Base-by-base conservation (phyloP, 108 stramenopile species). In the Pelagomonas calceolata region DNA sequence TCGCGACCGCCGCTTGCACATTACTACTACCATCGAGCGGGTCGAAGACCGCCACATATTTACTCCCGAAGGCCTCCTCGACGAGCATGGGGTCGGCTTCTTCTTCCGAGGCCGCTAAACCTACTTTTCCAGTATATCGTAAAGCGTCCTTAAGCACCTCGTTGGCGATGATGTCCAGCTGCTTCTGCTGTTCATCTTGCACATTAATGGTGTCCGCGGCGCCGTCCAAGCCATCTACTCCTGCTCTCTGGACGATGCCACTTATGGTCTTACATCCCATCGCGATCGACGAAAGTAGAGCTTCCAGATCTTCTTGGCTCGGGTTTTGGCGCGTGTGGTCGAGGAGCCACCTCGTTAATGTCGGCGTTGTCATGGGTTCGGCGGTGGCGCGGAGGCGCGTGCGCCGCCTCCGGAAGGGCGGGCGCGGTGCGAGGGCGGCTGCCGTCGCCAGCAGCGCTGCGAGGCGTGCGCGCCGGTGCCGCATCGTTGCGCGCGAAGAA, bases 21-120 rank as follows among this genome's bases (percentile, higher is more conserved):
- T 99, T 99, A 37, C 92, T 92, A 69, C 88, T 89, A 45, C 98
- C 98, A 82, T 99, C 98, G 68, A 99, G 81, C 30, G 98, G 98
- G 81, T 99, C 98, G 80, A 99, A 93, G 71, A 87, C 86, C 14
- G 95, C 94, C 68, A 94, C 90, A 79, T 91, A 99, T 68, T 96
- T 84, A 44, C 81, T 81, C 80, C 89, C 87, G 72, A 87, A 74
- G 10, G 86, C 78, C 66, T 82, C 84, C 26, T 89, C 91, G 80
- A 98, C 85, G 68, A 93, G 82, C 34, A 99, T 92, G 5, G 91
- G 91, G 16, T 35, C 26, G 34, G 85, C 85, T 66, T 85, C 86
- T 51, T 73, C 78, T 60, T 82, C 83, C 16, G 90, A 86, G 60
- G 83, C 83, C 4, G 90, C 80, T 34, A 89, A 78, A 37, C 89